These are phyloP conservation scores for Rubroboletus pulcherrimus DNA, from an alignment of 768 basidiomycete species.

Conservation along the genomic window DNA sequence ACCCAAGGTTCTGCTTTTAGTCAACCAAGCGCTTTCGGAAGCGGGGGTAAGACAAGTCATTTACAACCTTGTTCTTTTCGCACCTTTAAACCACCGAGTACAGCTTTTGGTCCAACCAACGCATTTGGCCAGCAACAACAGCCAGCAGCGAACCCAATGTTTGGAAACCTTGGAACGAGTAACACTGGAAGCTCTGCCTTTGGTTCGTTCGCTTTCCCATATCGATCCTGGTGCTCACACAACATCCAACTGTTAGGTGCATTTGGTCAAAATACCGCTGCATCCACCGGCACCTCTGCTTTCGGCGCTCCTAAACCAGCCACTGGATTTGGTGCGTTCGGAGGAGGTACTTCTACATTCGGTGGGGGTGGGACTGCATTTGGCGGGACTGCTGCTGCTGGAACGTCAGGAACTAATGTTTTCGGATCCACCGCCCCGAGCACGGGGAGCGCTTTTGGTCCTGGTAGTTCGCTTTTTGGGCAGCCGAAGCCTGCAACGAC, in stretches of 20 bases:
- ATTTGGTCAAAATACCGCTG: constrained; percentile 38
- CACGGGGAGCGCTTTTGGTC: constrained; percentile 40
- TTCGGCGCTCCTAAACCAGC: constrained; percentile 71
- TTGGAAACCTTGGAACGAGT: constrained; percentile 53
- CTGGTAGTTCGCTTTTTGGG: constrained; percentile 55
- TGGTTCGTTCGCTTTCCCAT: constrained; percentile 26
- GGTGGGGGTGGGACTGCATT: constrained; percentile 43
- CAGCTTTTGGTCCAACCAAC: constrained; percentile 52
- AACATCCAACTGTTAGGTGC: constrained; percentile 28
- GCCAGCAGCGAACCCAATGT: constrained; percentile 77
- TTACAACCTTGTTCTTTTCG: constrained; percentile 25
- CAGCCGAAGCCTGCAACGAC: constrained; percentile 45
- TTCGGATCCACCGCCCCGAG: constrained; percentile 34
- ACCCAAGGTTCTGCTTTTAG: constrained; percentile 61
- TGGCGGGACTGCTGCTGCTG: constrained; percentile 31
- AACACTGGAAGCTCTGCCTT: constrained; percentile 34
- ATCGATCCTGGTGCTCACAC: constrained; percentile 1
- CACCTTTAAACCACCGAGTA: constrained; percentile 23
- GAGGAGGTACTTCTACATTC: constrained; percentile 53
- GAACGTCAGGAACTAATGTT: constrained; percentile 29
- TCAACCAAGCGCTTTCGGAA: constrained; percentile 63
- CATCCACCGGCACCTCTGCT: constrained; percentile 38
- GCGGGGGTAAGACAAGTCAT: constrained; percentile 39
- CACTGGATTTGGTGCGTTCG: constrained; percentile 74
- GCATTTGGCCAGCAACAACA: constrained; percentile 68